Evolutionary conservation across 2,329 filamentous ascomycete genomes (phyloP), one percentile per base, ranked within the genome.

Genomic region (Microsporum canis): DNA sequence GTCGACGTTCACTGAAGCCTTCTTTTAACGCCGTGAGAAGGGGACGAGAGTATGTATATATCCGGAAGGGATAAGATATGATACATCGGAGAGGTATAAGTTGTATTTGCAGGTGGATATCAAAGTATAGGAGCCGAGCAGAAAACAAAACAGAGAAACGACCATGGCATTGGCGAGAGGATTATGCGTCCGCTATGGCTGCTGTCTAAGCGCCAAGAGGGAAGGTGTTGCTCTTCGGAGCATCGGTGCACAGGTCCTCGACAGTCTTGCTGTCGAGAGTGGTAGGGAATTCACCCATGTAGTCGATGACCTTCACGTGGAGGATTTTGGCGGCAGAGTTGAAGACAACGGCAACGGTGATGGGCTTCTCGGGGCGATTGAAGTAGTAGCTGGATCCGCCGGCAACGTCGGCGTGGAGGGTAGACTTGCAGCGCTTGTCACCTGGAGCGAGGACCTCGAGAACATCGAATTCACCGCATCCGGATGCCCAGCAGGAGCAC

Each of bases 401-500:
- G 33, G 82, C 77, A 47, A 62, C 60, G 17, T 70, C 71, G 64
- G 79, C 76, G 74, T 91, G 88, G 67, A 90, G 78, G 14, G 87
- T 88, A 43, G 84, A 85, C 76, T 88, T 90, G 74, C 83, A 82
- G 68, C 83, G 83, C 49, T 76, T 79, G 70, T 86, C 83, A 33
- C 87, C 88, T 0, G 79, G 71, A 63, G 80, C 78, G 45, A 91
- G 82, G 29, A 88, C 80, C 75, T 91, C 88, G 68, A 87, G 85
- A 60, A 91, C 79, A 68, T 92, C 88, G 64, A 88, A 82, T 75
- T 92, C 88, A 67, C 87, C 88, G 70, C 88, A 91, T 41, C 83
- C 84, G 68, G 70, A 78, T 10, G 73, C 73, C 87, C 87, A 91
- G 79, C 88, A 91, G 62, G 83, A 88, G 78, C 88, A 91, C 1